phyloP scores from a whole-genome alignment of 768 basidiomycete genomes.

The Asterophora parasitica region DNA sequence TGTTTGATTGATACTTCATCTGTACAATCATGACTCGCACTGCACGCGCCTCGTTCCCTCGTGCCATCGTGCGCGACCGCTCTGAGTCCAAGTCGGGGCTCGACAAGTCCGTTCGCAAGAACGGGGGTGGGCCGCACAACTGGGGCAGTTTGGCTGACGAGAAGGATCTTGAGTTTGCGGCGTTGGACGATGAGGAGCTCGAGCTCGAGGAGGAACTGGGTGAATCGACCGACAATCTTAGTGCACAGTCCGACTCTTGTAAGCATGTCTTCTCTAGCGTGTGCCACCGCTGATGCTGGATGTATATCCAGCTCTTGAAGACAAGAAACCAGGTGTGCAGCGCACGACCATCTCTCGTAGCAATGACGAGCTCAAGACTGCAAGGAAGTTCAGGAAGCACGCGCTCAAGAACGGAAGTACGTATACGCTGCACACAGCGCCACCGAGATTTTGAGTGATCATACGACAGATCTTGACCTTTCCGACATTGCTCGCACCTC shows the following conservation, averaged over 20 bases:
- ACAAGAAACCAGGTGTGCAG: conserved; percentile 25
- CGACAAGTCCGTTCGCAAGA: conserved; percentile 68
- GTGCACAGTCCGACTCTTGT: conserved; percentile 13
- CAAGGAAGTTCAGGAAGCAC: conserved; percentile 66
- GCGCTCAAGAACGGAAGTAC: conserved; percentile 60
- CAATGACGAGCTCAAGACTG: conserved; percentile 62
- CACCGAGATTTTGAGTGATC: conserved; percentile 1
- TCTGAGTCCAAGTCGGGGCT: conserved; percentile 75
- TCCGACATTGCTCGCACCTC: conserved; percentile 82
- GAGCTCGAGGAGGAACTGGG: background rate
- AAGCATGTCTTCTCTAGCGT: conserved; percentile 10
- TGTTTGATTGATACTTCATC: background rate
- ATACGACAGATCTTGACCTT: conserved; percentile 48
- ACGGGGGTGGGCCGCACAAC: conserved; percentile 78
- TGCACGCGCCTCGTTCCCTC: conserved; percentile 64
- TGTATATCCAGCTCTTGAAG: conserved; percentile 20
- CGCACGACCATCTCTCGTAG: conserved; percentile 42
- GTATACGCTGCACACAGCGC: conserved; percentile 8
- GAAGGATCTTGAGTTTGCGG: conserved; percentile 41
- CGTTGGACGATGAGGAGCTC: conserved; percentile 23
- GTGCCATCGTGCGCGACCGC: conserved; percentile 72
- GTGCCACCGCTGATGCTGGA: background rate
- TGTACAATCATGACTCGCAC: conserved; percentile 69
- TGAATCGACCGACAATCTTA: conserved; percentile 9
- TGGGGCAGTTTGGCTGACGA: conserved; percentile 77